Evolutionary conservation across 306 rosid species (phyloP), one percentile per base, ranked within the genome.

Genomic region (Acacia crassicarpa): DNA sequence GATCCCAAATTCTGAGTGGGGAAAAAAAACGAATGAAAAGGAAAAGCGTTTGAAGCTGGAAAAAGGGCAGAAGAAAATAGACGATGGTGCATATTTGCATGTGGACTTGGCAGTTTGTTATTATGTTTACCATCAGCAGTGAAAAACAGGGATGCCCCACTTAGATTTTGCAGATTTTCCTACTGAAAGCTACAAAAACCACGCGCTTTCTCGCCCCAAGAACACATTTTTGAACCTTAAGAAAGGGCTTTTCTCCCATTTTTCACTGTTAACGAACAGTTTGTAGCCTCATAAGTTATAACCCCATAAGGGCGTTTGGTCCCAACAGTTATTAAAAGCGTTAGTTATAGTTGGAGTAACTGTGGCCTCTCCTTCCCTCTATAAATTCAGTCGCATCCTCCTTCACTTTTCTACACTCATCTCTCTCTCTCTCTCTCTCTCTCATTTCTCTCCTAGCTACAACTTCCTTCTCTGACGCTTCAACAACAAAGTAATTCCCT

Each of bases 141-240:
- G 27, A 25, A 38, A 85, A 83, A 86, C 87, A 62, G n/a, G 68
- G 14, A 40, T 87, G 80, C 8, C 89, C 97, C 94, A 89, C 89
- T 80, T 82, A 77, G 88, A 91, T 87, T 84, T 75, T 78, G 76
- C 56, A 74, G 86, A 82, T 63, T 84, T 87, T 66, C 83, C 83
- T 76, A 53, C n/a, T 4, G 30, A 78, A 72, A 74, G 43, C 86
- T n/a, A 71, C 85, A 77, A 78, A 78, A 84, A 75, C 91, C 89
- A 85, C 91, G 78, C 90, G 83, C 35, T 85, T 81, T 87, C 79
- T 51, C 41, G 74, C 85, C 74, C 41, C 10, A 82, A 85, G 51
- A 82, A 84, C 89, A 77, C 48, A 84, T 54, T 73, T 75, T 77
- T 81, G 65, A 56, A 9, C 76, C 53, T 62, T 15, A 32, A 78